phyloP scores from a whole-genome alignment of 73 alveolate species.

The Paramecium caudatum region DNA sequence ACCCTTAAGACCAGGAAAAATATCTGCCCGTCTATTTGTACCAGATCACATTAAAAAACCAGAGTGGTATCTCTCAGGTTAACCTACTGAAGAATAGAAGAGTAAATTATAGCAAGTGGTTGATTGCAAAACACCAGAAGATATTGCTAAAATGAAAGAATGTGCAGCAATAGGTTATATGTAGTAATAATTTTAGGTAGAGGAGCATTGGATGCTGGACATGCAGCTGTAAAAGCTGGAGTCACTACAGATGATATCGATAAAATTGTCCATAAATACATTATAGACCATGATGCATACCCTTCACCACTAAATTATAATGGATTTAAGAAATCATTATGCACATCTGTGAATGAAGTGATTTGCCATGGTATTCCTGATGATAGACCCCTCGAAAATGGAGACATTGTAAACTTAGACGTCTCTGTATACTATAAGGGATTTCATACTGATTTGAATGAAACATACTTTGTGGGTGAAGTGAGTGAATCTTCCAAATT shows the following conservation, averaged over 20 bases:
- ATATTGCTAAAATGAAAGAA: constrained; percentile 82
- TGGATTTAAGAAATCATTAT: constrained; percentile 94
- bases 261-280: constrained; percentile 90
- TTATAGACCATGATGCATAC: constrained; percentile 91
- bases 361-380: constrained; percentile 98
- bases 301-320: constrained; percentile 95
- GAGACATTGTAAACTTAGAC: constrained; percentile 95
- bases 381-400: constrained; percentile 91
- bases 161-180: constrained; percentile 81
- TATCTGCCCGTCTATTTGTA: constrained; percentile 76
- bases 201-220: constrained; percentile 88
- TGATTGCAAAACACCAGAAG: constrained; percentile 80
- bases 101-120: constrained; percentile 59
- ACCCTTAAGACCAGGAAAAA: constrained; percentile 78
- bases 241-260: constrained; percentile 95
- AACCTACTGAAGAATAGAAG: constrained; percentile 77
- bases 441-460: constrained; percentile 87
- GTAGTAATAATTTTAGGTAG: constrained; percentile 82
- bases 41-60: constrained; percentile 96
- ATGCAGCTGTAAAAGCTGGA: constrained; percentile 90
- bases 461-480: constrained; percentile 84
- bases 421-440: constrained; percentile 92
- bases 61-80: constrained; percentile 88
- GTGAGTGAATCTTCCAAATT: constrained; percentile 79
- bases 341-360: constrained; percentile 96